Evolutionary conservation across 306 rosid species (phyloP), one percentile per base, ranked within the genome.

Genomic region (Castanea crenata): DNA sequence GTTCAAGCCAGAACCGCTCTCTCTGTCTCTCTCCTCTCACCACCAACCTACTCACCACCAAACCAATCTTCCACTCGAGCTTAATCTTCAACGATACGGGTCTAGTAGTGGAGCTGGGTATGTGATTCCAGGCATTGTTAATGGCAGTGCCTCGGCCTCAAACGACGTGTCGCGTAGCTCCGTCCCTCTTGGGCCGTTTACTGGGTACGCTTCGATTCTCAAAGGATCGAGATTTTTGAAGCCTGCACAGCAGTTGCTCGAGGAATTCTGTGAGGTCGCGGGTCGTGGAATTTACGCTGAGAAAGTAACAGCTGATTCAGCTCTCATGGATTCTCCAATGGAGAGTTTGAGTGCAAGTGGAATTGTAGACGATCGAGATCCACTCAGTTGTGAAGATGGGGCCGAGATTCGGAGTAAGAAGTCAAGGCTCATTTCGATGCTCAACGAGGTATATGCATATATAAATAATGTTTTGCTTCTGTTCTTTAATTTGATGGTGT

Each of bases 191-290:
- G 92, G 94, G 14, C 97, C 97, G 0, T 93, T 90, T 25, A 88
- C 93, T 2, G 97, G 97, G 11, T 90, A 90, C 70, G 88, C 93
- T 3, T 82, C 93, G 73, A 75, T 93, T 75, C 79, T 93, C 76
- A 93, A 90, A 82, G 94, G 89, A 72, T 93, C 98, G 18, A 90
- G 93, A 80, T 93, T 90, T 64, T 74, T 91, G 69, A 90, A 78
- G 82, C 98, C 97, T 0, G 94, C 98, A 10, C 98, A 93, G 72
- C 89, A 87, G 71, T 72, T 93, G 73, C 79, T 93, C 49, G 91
- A 91, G 44, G 94, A 93, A 76, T 68, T 93, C 0, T 91, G 94
- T 20, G 85, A 80, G 46, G 80, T 87, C 69, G 88, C 87, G 0
- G 61, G 55, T 51, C 84, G 87, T n/a, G 89, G 86, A 31, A 74